Base-by-base conservation (phyloP, 2,329 filamentous ascomycete genomes). In the Thermomyces lanuginosus region DNA sequence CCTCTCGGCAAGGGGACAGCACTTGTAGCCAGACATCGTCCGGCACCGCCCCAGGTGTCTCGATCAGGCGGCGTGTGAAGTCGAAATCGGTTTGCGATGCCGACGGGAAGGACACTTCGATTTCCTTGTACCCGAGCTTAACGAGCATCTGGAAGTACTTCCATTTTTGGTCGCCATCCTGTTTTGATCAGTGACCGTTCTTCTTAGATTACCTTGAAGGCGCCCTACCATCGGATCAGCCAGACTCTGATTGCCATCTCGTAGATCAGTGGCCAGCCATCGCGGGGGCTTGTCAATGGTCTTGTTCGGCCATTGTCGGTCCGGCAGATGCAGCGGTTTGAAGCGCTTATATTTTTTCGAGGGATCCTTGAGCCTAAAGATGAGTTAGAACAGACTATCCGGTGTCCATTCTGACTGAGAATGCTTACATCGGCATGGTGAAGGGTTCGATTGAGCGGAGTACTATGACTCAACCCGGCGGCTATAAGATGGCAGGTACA, bases 151-250 rank as follows among this genome's bases (percentile, higher is more conserved):
- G 75, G 64, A 95, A 95, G 65, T 84, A 95, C 35, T 66, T 64
- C 72, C 78, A 89, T 60, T 95, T 95, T 63, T 93, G 83, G 25
- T 92, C 81, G 40, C 82, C 82, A 47, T 82, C 89, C 81, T 89
- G 43, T 24, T 11, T 14, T 7, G 4, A 8, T 23, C 11, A n/a
- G 8, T 6, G 27, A 31, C 26, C 14, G 21, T 18, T 24, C 6
- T 22, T 26, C 9, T 4, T 28, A 11, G 10, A 14, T 15, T 16
- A 11, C 2, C 12, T 7, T 14, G 10, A 12, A 8, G n/a, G n/a
- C n/a, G n/a, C 12, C 69, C 40, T 63, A 81, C 78, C 84, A 95
- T 93, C 36, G 86, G 84, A 51, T 92, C 81, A 17, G 81, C 73
- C 53, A 92, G 63, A 53, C 76, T 84, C 62, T 95, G 86, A 63